Evolutionary conservation across 2,329 filamentous ascomycete genomes (phyloP), one percentile per base, ranked within the genome.

Genomic region (Xylaria sp.): DNA sequence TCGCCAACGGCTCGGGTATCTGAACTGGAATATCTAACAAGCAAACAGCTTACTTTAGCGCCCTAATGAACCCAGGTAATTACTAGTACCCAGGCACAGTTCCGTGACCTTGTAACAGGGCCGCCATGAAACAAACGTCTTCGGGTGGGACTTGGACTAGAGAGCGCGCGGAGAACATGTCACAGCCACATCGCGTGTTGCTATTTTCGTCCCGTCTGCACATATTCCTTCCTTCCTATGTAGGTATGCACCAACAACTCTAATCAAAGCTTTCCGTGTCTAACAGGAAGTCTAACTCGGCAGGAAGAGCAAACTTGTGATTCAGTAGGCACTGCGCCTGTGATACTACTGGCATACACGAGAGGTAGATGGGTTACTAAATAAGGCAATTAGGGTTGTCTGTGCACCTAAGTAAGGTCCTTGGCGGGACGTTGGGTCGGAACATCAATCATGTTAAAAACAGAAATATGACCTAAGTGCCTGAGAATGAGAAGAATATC

Each of bases 121-220:
- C 48, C 17, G 5, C 32, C 50, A 32, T 66, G 56, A 53, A 62
- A 42, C 45, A 36, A 9, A 24, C 21, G 6, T 50, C 19, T 19
- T 47, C 24, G 2, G 24, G 24, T 27, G 54, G 47, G 30, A 21
- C 2, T 24, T 27, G 4, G 24, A 27, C 24, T 27, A 27, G 4
- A 27, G 24, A 30, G 24, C 42, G 45, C 34, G 34, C 8, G n/a
- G 47, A 48, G 27, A 55, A 45, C 57, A 48, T 45, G 27, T 48
- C 68, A 67, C 64, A 71, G 70, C 70, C 70, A 69, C 70, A 65
- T 56, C 53, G 19, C 24, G 24, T 59, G 61, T 61, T 72, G 32
- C 70, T 71, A 72, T 71, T 72, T 69, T 68, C 47, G 50, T 61
- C 42, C 36, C 8, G 4, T 60, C 30, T n/a, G 24, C 36, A 14